Evolutionary conservation across 257 asterid species (phyloP), one percentile per base, ranked within the genome.

Genomic region (Eucommia ulmoides): DNA sequence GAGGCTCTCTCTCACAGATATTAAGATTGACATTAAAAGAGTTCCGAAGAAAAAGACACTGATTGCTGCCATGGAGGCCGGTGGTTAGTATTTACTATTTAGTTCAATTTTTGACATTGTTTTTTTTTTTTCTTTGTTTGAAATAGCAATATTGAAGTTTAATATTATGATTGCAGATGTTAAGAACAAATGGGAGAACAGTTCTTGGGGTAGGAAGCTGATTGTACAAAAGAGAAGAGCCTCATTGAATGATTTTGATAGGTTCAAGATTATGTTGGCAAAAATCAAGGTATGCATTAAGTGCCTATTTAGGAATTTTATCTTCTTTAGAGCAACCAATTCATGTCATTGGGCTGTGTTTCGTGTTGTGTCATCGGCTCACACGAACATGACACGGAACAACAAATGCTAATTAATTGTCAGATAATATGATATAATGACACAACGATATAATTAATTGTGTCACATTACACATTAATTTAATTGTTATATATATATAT

Each of bases 181-280:
- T 38, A 85, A 80, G 69, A 76, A 68, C 33, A 89, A 82, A 59
- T 85, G 96, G 93, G 96, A 85, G 51, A 82, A 66, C 64, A 82
- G 96, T 58, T 80, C 95, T 11, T 89, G 97, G 97, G 97, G 94
- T 22, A 82, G 94, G 69, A 89, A 89, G 77, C 70, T 89, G 52
- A 79, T 80, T 59, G 98, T 89, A 21, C 98, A 89, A 74, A 85
- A 85, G 88, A 69, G 78, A 44, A 80, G 98, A 41, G 91, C 94
- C 21, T 22, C 79, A 21, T 76, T 89, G 19, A 82, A 74, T 18
- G 96, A 89, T 54, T 89, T 89, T 24, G 96, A 85, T 51, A 67
- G 94, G 44, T 88, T 88, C 74, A 84, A 84, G 80, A 61, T 88
- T 25, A 84, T 88, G 95, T 64, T 84, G 21, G 94, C 95, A 0